These are phyloP conservation scores for Lipomyces starkeyi DNA, from an alignment of 805 yeast genomes.

Conservation along the genomic window DNA sequence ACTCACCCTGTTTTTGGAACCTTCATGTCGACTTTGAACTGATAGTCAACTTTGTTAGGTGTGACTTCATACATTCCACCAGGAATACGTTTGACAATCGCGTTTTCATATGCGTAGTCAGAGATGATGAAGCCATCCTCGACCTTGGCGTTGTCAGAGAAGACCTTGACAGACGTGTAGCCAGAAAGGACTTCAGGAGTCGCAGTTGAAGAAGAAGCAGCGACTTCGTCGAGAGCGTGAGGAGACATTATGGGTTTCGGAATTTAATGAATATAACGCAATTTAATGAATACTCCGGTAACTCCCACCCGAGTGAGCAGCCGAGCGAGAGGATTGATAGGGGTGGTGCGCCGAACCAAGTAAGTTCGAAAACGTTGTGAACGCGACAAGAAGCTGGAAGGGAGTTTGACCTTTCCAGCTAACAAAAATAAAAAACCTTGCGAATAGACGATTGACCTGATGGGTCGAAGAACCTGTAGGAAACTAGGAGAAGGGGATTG, in stretches of 20 bases:
- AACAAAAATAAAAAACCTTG: not conserved
- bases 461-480: conserved; percentile 10
- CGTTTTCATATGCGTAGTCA: conserved; percentile 73
- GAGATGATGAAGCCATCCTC: conserved; percentile 56
- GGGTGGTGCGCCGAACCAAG: conserved; percentile 54
- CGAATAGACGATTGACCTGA: not conserved
- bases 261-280: conserved; percentile 43
- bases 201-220: conserved; percentile 41
- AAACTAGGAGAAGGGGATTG: not conserved
- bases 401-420: conserved; percentile 5
- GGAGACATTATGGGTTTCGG: conserved; percentile 44
- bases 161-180: conserved; percentile 56
- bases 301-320: conserved; percentile 52
- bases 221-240: conserved; percentile 39
- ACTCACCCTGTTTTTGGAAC: conserved; percentile 71
- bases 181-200: conserved; percentile 48
- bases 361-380: conserved; percentile 51
- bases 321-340: conserved; percentile 50
- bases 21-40: conserved; percentile 81
- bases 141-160: conserved; percentile 58
- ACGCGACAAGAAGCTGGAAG: conserved; percentile 13
- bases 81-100: conserved; percentile 47
- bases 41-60: conserved; percentile 74
- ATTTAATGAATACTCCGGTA: conserved; percentile 55
- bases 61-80: conserved; percentile 59